Evolutionary conservation across 345 rosid genomes (phyloP), one percentile per base, ranked within the genome.

Genomic region (Acer negundo): DNA sequence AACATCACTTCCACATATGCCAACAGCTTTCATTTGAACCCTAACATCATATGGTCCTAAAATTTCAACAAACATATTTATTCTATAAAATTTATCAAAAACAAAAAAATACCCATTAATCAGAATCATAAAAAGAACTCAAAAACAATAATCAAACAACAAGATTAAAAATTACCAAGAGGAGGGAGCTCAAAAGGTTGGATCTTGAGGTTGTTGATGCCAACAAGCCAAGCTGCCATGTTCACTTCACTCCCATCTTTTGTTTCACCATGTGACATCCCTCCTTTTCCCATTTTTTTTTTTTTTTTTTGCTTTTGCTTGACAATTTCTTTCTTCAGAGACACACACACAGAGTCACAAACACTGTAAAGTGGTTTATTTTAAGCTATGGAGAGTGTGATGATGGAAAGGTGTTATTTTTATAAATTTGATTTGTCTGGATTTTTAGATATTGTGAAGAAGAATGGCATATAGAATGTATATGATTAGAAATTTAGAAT

Each of bases 1-100:
- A 87, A 96, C 99, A 89, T 96, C 97, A 82, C 99, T 96, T 77
- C 97, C 93, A 62, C 97, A 90, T 7, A 94, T 89, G 31, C 95
- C 98, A 79, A 96, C 97, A 71, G 97, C 98, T 76, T 92, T 96
- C 89, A 94, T 91, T 78, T 83, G 76, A 71, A 96, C 90, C 77
- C 88, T 89, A 49, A 88, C 99, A 90, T 92, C 95, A 85, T 82
- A 88, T 62, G 95, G 92, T 79, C 95, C 97, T 93, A 62, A 19
- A 47, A 13, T 78, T 13, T 8, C 55, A 42, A 51, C 49, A 76
- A 56, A 42, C 44, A 69, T 0, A 55, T 10, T 35, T 35, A 26
- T 19, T 6, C 35, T 24, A 53, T n/a, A 2, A 20, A 15, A 49
- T 16, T 65, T 47, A 31, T 17, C 35, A 42, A 40, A 56, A 53